Conservation (phyloP, 768 basidiomycete species). For the Hebeloma cylindrosporum region DNA sequence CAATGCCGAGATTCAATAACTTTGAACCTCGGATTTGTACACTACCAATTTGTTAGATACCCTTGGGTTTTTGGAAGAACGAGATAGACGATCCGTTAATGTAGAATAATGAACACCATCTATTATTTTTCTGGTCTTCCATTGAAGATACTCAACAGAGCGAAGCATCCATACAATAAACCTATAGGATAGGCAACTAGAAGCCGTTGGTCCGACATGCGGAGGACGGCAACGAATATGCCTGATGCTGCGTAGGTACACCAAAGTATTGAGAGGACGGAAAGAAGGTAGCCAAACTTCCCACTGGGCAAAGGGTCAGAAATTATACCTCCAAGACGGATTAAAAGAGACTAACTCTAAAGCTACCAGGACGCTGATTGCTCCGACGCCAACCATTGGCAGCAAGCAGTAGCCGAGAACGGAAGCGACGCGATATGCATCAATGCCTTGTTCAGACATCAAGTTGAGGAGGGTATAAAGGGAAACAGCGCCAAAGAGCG, state of each 20-base stretch:
- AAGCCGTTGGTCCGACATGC: constrained; percentile 93
- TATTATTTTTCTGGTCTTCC: constrained; percentile 34
- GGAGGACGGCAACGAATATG: constrained; percentile 92
- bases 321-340: constrained; percentile 6
- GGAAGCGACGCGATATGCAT: constrained; percentile 91
- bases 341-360: constrained; percentile 68
- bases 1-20: constrained; percentile 3
- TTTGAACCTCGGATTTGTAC: neutral
- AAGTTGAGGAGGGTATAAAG: constrained; percentile 95
- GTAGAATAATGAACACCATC: no score
- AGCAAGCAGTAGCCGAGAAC: constrained; percentile 96
- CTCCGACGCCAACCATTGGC: constrained; percentile 94
- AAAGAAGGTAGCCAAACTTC: constrained; percentile 81
- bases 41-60: constrained; percentile 2
- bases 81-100: no score
- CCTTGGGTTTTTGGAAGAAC: no score
- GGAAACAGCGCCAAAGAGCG: constrained; percentile 87
- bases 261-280: constrained; percentile 85
- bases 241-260: constrained; percentile 95
- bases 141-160: constrained; percentile 88
- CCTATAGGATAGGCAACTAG: constrained; percentile 97
- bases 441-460: constrained; percentile 94
- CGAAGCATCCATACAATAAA: constrained; percentile 92
- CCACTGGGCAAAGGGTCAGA: constrained; percentile 53
- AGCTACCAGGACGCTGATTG: constrained; percentile 81